A percentile compares a stretch with the other conserved stretches of the same genome.
Evolutionary conservation across 2,329 filamentous ascomycete species (phyloP).

Genomic region (Epichloe aotearoae): DNA sequence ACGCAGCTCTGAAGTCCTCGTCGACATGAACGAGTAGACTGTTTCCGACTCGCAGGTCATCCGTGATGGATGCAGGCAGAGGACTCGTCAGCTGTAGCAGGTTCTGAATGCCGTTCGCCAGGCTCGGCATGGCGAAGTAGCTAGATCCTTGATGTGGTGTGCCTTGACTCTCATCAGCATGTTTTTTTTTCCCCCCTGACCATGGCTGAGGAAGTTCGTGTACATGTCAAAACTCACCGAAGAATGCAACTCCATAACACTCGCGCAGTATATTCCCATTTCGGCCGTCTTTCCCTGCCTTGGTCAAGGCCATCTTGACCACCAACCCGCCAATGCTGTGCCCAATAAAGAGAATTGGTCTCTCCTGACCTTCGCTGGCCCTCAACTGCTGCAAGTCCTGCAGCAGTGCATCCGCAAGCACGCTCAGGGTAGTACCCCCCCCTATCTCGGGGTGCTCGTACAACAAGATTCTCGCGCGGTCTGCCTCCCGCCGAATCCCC

Average conservation of each 20-base stretch:
- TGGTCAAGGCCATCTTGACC: conserved; percentile 41
- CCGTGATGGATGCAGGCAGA: conserved; percentile 35
- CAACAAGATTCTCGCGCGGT: conserved; percentile 34
- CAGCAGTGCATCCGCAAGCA: conserved; percentile 33
- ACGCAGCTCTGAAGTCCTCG: conserved; percentile 40
- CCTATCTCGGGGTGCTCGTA: conserved; percentile 35
- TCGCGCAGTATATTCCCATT: conserved; percentile 35
- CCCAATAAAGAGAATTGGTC: conserved; percentile 46
- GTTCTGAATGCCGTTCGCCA: conserved; percentile 39
- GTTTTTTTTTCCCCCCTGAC: background rate
- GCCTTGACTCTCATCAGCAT: conserved; percentile 18
- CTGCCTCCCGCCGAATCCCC: conserved; percentile 34
- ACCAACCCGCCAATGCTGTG: conserved; percentile 50
- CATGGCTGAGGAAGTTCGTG: too few species aligned
- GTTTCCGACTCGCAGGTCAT: conserved; percentile 37
- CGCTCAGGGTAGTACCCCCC: conserved; percentile 31
- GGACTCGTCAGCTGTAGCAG: conserved; percentile 38
- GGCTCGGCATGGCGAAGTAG: conserved; percentile 44
- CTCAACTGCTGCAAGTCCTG: conserved; percentile 27
- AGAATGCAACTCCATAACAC: conserved; percentile 48
- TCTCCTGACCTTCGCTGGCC: conserved; percentile 19
- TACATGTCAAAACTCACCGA: conserved; percentile 28
- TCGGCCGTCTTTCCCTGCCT: conserved; percentile 25
- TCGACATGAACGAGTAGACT: conserved; percentile 34
- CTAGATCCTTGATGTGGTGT: conserved; percentile 51